Percentiles rank a stretch among this genome's conserved stretches.
Conservation (phyloP, 306 rosid species). For the Hippophae rhamnoides region DNA sequence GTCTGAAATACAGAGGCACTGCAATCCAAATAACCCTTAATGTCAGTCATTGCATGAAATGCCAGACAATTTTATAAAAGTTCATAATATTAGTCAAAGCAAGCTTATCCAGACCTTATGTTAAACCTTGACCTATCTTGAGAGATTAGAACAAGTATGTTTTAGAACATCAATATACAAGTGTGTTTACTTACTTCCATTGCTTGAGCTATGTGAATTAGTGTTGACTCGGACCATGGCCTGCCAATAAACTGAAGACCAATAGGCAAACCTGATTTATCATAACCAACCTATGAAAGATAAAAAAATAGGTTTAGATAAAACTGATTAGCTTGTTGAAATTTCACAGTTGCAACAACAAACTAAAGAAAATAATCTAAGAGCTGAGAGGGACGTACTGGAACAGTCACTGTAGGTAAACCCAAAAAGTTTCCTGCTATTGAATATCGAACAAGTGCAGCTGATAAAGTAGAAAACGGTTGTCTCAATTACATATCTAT, state of each 20-base stretch:
- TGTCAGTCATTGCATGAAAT: neutral
- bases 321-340: neutral
- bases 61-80: neutral
- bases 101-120: neutral
- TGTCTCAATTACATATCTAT: neutral
- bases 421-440: conserved; percentile 92
- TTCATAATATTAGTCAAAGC: neutral
- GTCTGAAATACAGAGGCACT: conserved; percentile 44
- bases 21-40: conserved; percentile 15
- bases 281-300: conserved; percentile 65
- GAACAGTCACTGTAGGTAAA: conserved; percentile 79
- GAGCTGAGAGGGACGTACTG: conserved; percentile 34
- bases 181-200: conserved; percentile 42
- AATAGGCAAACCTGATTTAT: conserved; percentile 73
- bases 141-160: neutral
- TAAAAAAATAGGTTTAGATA: neutral
- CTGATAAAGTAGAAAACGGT: conserved; percentile 23
- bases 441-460: conserved; percentile 82
- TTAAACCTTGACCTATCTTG: neutral
- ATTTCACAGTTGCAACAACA: neutral
- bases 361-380: neutral
- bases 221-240: conserved; percentile 89
- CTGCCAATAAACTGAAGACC: conserved; percentile 91
- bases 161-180: neutral
- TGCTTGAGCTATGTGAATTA: conserved; percentile 65